Evolutionary conservation across 495 filamentous ascomycete species (phyloP), one percentile per base, ranked within the genome.

Genomic region (Glutinoglossum americanum): DNA sequence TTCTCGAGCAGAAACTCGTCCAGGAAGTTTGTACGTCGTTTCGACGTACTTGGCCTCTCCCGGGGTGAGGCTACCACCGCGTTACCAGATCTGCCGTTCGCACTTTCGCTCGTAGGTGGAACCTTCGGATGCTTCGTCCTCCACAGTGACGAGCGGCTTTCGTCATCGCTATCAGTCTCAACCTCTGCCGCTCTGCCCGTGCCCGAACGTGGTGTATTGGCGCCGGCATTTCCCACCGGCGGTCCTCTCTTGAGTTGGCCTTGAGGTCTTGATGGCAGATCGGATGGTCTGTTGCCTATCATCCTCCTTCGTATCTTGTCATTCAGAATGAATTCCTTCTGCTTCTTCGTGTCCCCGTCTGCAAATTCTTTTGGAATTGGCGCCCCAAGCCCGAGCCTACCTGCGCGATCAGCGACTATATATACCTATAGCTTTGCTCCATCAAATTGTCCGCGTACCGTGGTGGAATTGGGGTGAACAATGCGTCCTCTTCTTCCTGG

Each of bases 111-210:
- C 54, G 61, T 68, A 63, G 65, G 69, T 41, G 63, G 64, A 59
- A 62, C 11, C 60, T 66, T 72, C 41, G 47, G 51, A 35, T 67
- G 66, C 64, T 75, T 78, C 55, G 62, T 69, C 39, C 70, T 75
- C 54, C 80, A 75, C 41, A 79, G 62, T 51, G 74, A 73, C 26
- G 76, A 72, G 58, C 80, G 68, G n/a, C 81, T 80, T 56, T 74
- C 70, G 25, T 83, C 80, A 28, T 84, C 80, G 45, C 81, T 80
- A 54, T 76, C 73, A 48, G 70, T 69, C 15, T 73, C 72, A 5
- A 68, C 72, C 49, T n/a, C 45, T 25, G 25, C 56, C 26, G 28
- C 56, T 27, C 32, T 51, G 13, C 17, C 39, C 6, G 19, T n/a
- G 8, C 4, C n/a, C 8, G 19, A 15, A 55, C 30, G 56, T 26